Base-by-base conservation (phyloP, 2,329 filamentous ascomycete genomes). In the Sarocladiaceae sp. region DNA sequence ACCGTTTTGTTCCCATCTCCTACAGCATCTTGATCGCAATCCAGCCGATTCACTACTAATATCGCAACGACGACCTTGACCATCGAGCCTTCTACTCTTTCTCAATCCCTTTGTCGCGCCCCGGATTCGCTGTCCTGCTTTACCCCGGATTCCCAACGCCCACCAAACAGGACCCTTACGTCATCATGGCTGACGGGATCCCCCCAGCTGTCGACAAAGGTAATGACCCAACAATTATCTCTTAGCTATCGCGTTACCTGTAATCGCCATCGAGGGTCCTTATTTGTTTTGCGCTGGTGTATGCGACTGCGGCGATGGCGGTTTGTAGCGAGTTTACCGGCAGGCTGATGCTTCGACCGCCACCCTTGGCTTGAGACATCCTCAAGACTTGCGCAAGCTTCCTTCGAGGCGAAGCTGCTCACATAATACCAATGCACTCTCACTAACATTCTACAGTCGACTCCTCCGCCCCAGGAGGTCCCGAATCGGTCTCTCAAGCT, bases 161-260 rank as follows among this genome's bases (percentile, higher is more conserved):
- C 23, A 21, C 20, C 35, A 24, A 40, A 43, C 5, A 19, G 40
- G 16, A 24, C 18, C 18, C 45, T 47, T 47, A 47, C 45, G 45
- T 47, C 45, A 47, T 47, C 39, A 47, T 47, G 45, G 33, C 45
- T 33, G 40, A 35, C 23, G 27, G 9, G n/a, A 35, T 37, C 21
- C 31, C 45, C 20, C 45, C 45, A n/a, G 18, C 40, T n/a, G 21
- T 44, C 24, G 33, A 39, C 20, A 44, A 47, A 35, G 41, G 45
- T 44, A 47, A 47, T 15, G 11, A 41, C n/a, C 10, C 18, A 41
- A 23, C 10, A 10, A 7, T 6, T 12, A 7, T 4, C 24, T 41
- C 11, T 21, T 33, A 9, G 21, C 16, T 7, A 13, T 27, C 26
- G 34, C 34, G 3, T 23, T 39, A n/a, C n/a, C 20, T 15, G 12